These are phyloP conservation scores for Backusella mclennaniae DNA, from an alignment of 192 early-diverging fungal species.

Conservation along the genomic window DNA sequence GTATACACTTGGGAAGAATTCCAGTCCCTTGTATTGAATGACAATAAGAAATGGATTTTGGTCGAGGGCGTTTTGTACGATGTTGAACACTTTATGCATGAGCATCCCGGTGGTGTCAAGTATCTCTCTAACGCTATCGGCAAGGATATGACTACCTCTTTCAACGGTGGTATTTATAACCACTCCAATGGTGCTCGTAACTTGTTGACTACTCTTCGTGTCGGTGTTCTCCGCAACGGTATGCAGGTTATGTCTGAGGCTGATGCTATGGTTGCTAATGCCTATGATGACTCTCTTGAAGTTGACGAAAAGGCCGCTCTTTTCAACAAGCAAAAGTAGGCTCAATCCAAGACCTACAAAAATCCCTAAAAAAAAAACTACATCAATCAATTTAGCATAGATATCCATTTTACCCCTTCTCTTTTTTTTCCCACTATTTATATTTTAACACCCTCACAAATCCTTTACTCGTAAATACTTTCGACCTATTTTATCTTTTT, in stretches of 20 bases:
- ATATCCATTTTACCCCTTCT: slow-evolving; percentile 3
- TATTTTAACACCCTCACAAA: background rate
- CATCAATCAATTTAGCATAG: slow-evolving; percentile 7
- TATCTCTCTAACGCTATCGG: slow-evolving; percentile 74
- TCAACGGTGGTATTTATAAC: slow-evolving; percentile 90
- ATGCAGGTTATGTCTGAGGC: slow-evolving; percentile 31
- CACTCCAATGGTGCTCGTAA: slow-evolving; percentile 89
- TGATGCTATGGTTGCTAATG: slow-evolving; percentile 6
- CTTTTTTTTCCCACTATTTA: background rate
- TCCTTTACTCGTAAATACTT: slow-evolving; percentile 3
- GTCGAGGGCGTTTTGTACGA: slow-evolving; percentile 86
- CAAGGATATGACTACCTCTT: slow-evolving; percentile 81
- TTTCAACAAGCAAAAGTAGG: slow-evolving; percentile 11
- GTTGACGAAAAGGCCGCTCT: slow-evolving; percentile 4
- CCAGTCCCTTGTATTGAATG: slow-evolving; percentile 60
- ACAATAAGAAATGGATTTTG: slow-evolving; percentile 74
- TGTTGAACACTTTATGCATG: slow-evolving; percentile 75
- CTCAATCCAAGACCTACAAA: background rate
- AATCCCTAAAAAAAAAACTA: slow-evolving; percentile 1
- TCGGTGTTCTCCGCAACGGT: slow-evolving; percentile 60
- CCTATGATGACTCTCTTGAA: slow-evolving; percentile 9
- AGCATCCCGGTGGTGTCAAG: slow-evolving; percentile 85
- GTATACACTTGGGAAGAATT: slow-evolving; percentile 64
- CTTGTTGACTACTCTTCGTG: slow-evolving; percentile 71
- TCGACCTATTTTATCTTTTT: background rate